Evolutionary conservation across 306 rosid genomes (phyloP).

Genomic region (Luffa acutangula): DNA sequence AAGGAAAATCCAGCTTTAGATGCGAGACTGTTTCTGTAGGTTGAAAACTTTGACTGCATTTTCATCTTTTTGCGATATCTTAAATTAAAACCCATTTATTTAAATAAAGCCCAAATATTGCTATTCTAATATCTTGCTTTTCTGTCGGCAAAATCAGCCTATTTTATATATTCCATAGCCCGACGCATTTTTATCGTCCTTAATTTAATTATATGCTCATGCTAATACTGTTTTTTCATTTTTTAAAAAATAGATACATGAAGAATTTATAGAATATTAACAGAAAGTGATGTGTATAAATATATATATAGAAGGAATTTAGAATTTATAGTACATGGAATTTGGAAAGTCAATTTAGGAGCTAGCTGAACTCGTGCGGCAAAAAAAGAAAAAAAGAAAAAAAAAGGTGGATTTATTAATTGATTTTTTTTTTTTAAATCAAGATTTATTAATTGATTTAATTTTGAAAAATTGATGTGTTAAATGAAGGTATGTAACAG

Average conservation of each 20-base stretch:
- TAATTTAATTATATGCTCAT: too few species aligned
- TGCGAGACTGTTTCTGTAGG: neutral
- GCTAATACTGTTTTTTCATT: too few species aligned
- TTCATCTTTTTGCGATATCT: neutral
- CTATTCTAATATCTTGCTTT: neutral
- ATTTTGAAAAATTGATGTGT: neutral
- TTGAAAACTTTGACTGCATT: slow-evolving; percentile 9
- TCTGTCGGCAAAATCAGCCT: neutral
- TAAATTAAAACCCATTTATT: neutral
- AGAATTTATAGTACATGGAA: neutral
- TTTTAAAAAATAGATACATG: too few species aligned
- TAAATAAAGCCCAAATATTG: neutral
- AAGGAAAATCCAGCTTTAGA: neutral
- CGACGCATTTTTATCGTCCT: too few species aligned
- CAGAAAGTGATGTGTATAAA: neutral
- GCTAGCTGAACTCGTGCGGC: neutral
- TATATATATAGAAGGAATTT: neutral
- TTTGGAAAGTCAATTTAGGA: neutral
- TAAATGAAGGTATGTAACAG: neutral
- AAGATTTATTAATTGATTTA: too few species aligned
- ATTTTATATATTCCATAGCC: neutral
- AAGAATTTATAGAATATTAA: neutral
- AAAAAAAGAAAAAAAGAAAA: neutral
- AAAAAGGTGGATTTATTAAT: too few species aligned
- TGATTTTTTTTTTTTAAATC: too few species aligned